These are phyloP conservation scores for Nicotiana obtusifolia DNA, from an alignment of 257 asterid genomes.

Conservation along the genomic window DNA sequence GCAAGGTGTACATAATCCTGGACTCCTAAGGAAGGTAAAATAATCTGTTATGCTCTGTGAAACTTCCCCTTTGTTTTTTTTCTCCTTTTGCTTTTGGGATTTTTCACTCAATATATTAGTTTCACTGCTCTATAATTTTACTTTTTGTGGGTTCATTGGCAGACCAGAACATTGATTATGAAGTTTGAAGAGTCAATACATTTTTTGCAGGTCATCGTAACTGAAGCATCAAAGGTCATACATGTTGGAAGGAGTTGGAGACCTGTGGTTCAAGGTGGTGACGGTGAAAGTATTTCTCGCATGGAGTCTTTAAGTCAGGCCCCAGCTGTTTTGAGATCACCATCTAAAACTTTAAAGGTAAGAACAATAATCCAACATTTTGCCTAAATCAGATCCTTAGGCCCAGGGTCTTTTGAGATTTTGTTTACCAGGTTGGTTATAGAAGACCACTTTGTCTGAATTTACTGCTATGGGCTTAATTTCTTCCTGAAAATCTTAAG, in stretches of 20 bases:
- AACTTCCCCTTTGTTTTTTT: neutral
- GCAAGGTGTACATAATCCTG: slow-evolving; percentile 59
- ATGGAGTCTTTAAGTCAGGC: slow-evolving; percentile 47
- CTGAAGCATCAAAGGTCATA: slow-evolving; percentile 54
- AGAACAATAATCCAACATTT: neutral
- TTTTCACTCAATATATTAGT: neutral
- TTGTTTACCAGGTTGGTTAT: neutral
- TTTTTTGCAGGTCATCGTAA: slow-evolving; percentile 41
- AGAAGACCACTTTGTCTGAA: neutral
- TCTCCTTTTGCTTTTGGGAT: neutral
- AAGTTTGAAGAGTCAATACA: neutral
- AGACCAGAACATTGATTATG: neutral
- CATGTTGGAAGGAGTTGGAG: slow-evolving; percentile 34
- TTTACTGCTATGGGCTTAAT: neutral
- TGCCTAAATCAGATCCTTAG: neutral
- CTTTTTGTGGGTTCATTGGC: neutral
- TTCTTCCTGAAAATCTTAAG: neutral
- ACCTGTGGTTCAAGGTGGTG: slow-evolving; percentile 26
- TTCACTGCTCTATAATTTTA: neutral
- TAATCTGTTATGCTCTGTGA: neutral
- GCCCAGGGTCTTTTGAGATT: neutral
- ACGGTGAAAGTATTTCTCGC: slow-evolving; percentile 34
- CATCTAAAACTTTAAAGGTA: slow-evolving; percentile 56
- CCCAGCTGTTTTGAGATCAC: slow-evolving; percentile 51
- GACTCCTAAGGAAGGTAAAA: slow-evolving; percentile 51